These are phyloP conservation scores for Brassica incana DNA, from an alignment of 345 rosid species.

Conservation along the genomic window DNA sequence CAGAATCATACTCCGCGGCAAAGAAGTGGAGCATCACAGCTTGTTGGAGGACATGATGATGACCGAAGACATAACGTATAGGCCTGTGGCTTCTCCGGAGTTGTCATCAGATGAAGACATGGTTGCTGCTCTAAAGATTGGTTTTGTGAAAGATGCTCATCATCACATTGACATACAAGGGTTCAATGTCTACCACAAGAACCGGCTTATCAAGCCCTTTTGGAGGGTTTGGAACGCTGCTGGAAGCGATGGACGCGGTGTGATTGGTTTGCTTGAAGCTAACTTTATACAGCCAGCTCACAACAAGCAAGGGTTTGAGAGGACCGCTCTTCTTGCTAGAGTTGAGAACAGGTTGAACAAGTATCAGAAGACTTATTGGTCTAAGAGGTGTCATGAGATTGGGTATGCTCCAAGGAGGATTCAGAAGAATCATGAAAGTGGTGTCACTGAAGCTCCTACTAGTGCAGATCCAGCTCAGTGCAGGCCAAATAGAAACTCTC, in stretches of 20 bases:
- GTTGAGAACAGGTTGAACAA: constrained; percentile 48
- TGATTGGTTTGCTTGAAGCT: constrained; percentile 76
- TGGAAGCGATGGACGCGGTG: constrained; percentile 85
- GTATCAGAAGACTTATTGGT: constrained; percentile 65
- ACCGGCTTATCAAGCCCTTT: constrained; percentile 82
- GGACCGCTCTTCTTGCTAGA: constrained; percentile 55
- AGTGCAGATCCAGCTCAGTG: neutral
- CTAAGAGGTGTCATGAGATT: constrained; percentile 52
- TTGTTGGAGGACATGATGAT: constrained; percentile 63
- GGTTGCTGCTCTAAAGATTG: constrained; percentile 54
- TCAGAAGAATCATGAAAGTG: constrained; percentile 20
- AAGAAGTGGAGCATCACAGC: constrained; percentile 60
- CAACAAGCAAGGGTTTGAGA: constrained; percentile 81
- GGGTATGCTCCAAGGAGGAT: constrained; percentile 58
- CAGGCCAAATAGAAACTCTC: constrained; percentile 3
- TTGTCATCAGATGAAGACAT: constrained; percentile 33
- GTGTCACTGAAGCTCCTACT: neutral
- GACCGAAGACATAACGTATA: constrained; percentile 43
- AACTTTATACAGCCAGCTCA: constrained; percentile 85
- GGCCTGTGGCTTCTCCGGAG: constrained; percentile 43
- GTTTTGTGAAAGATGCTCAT: constrained; percentile 79
- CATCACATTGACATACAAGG: constrained; percentile 76
- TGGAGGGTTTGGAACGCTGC: constrained; percentile 91
- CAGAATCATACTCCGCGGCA: constrained; percentile 54
- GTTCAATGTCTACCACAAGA: constrained; percentile 79